phyloP scores from a whole-genome alignment of 2,329 filamentous ascomycete genomes.

The Fusarium sp. region DNA sequence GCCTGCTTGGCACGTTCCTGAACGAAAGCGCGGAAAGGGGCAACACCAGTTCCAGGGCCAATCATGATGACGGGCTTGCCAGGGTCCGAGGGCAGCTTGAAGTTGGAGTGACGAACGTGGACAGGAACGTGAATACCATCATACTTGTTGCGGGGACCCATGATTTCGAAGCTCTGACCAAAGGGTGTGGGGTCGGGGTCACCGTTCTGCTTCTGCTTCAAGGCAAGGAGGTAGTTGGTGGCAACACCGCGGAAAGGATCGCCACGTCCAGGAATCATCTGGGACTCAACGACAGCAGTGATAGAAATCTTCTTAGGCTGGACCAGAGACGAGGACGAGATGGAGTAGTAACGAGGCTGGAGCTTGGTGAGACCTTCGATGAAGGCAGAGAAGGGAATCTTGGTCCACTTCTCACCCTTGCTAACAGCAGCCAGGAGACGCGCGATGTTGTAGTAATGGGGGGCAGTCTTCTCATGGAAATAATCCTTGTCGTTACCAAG shows the following conservation, averaged over 20 bases:
- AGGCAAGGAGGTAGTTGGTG: conserved; percentile 92
- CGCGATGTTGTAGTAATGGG: conserved; percentile 87
- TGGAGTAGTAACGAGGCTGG: conserved; percentile 98
- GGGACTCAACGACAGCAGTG: conserved; percentile 90
- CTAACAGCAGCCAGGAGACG: conserved; percentile 78
- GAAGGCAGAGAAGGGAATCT: conserved; percentile 90
- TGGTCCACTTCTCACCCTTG: conserved; percentile 78
- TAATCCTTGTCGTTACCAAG: conserved; percentile 94
- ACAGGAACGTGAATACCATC: conserved; percentile 94
- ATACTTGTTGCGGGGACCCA: conserved; percentile 93
- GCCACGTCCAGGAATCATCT: conserved; percentile 76
- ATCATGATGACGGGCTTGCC: conserved; percentile 95
- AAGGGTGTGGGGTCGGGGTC: conserved; percentile 82
- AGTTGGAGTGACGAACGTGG: conserved; percentile 97
- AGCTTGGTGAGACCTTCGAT: conserved; percentile 95
- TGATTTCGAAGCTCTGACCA: conserved; percentile 84
- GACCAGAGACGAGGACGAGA: conserved; percentile 93
- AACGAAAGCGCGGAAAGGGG: conserved; percentile 93
- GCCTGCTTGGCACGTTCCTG: conserved; percentile 90
- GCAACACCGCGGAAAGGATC: conserved; percentile 91
- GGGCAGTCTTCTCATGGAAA: conserved; percentile 84
- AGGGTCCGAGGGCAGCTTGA: conserved; percentile 96
- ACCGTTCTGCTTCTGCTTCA: conserved; percentile 96
- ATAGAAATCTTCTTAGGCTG: conserved; percentile 96
- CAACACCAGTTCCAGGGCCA: conserved; percentile 94